Conservation (phyloP, 208 protist genomes). For the Leishmania tropica region DNA sequence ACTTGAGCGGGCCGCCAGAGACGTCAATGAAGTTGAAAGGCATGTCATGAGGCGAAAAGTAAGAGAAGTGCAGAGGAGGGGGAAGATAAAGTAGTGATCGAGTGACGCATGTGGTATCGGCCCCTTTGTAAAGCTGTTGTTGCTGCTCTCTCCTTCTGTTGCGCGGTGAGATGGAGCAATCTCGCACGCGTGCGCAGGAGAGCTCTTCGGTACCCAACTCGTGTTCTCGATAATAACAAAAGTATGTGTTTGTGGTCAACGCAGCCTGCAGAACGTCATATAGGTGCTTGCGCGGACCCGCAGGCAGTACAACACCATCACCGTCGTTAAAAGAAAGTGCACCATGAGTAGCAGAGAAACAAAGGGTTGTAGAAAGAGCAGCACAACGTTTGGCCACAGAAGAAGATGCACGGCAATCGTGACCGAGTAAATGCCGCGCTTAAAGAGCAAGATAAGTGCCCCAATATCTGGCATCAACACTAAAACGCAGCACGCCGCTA, state of each 20-base stretch:
- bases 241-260: conserved; percentile 15
- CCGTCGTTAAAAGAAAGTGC: conserved; percentile 50
- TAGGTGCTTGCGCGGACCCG: conserved; percentile 56
- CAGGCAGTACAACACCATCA: conserved; percentile 69
- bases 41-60: not conserved
- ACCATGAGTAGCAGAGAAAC: conserved; percentile 64
- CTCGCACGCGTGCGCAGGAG: not conserved
- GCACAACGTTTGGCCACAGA: conserved; percentile 57
- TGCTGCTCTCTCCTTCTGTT: not conserved
- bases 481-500: conserved; percentile 42
- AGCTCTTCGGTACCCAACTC: not conserved
- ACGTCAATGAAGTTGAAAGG: not conserved
- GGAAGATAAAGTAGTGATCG: not conserved
- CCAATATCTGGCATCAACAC: conserved; percentile 57
- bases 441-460: conserved; percentile 51
- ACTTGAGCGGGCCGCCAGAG: not conserved
- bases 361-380: conserved; percentile 63
- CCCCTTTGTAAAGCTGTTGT: not conserved
- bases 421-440: conserved; percentile 42
- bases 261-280: conserved; percentile 50
- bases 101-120: not conserved
- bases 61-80: not conserved
- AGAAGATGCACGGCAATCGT: conserved; percentile 62
- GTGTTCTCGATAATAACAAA: not conserved
- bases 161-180: not conserved